These are phyloP conservation scores for Somion occarium DNA, from an alignment of 1,284 basidiomycete species.

Conservation along the genomic window DNA sequence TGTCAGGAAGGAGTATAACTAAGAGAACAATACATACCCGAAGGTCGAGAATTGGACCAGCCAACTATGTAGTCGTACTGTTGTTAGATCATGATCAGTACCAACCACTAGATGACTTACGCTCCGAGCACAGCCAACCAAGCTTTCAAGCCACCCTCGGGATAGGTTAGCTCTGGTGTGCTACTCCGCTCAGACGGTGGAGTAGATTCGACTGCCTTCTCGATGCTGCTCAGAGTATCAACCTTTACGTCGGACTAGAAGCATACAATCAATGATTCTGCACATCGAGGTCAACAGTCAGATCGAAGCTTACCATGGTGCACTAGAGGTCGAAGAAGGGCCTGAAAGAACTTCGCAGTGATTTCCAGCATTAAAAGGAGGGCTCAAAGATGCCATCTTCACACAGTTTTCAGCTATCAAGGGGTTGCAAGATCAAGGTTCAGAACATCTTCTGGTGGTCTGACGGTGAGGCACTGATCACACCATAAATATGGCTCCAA, in stretches of 20 bases:
- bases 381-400: not conserved
- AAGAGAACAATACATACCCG: not conserved
- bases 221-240: not conserved
- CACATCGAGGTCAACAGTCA: not conserved
- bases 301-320: constrained; percentile 1
- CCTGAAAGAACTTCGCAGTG: not conserved
- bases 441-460: not conserved
- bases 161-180: not conserved
- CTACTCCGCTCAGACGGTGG: not conserved
- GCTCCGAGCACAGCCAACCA: constrained; percentile 1
- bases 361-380: not conserved
- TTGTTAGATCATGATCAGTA: not conserved
- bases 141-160: not conserved
- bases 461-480: not conserved
- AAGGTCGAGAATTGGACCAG: constrained; percentile 6
- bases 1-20: no score
- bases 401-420: not conserved
- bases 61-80: constrained; percentile 1
- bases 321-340: not conserved
- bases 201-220: not conserved
- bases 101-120: not conserved
- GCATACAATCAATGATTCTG: not conserved
- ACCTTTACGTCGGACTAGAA: not conserved
- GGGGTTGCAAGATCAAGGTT: not conserved
- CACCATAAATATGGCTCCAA: not conserved